Base-by-base conservation (phyloP, 495 filamentous ascomycete genomes). In the Penicillium bovifimosum region DNA sequence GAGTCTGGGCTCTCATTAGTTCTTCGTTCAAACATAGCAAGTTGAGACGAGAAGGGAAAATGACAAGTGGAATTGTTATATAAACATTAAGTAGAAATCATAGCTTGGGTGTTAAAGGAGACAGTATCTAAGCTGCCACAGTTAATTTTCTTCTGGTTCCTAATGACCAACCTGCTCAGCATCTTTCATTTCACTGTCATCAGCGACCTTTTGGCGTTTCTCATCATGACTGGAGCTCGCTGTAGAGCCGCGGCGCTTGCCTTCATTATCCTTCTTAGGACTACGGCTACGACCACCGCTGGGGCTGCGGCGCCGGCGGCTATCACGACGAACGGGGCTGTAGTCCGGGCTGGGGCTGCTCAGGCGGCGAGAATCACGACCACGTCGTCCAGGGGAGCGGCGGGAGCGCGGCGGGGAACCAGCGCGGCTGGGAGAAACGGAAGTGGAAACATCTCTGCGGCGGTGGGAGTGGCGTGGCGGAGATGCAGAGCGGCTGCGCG, bases 151-250 rank as follows among this genome's bases (percentile, higher is more conserved):
- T 28, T 28, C 31, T 24, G 3, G 14, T 48, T 55, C 60, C 70
- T 67, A 65, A 61, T 68, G 68, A 80, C 75, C 73, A 67, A 79
- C 76, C 76, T 80, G 76, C 57, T 69, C 62, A 45, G 63, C 52
- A 52, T 67, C 49, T 50, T 57, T 62, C 33, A 45, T 59, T 31
- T 65, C 54, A 17, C 60, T 58, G 29, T 65, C 60, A 45, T 60
- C 85, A 87, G 84, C 79, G 60, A 66, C 67, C 56, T 70, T 76
- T 60, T 66, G 78, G 61, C 74, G 69, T 51, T 77, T 77, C 18
- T 76, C 70, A 66, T 60, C 70, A 55, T 72, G 67, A 46, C 72
- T 69, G 69, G 78, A 77, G 74, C 77, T 64, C 62, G 79, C 55
- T 46, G 80, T 58, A 6, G 80, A 81, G 29, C 75, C 74, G 50